A percentile compares a stretch with the other conserved stretches of the same genome.
These are phyloP conservation scores for Talaromyces liani DNA, from an alignment of 495 filamentous ascomycete genomes.

Conservation along the genomic window DNA sequence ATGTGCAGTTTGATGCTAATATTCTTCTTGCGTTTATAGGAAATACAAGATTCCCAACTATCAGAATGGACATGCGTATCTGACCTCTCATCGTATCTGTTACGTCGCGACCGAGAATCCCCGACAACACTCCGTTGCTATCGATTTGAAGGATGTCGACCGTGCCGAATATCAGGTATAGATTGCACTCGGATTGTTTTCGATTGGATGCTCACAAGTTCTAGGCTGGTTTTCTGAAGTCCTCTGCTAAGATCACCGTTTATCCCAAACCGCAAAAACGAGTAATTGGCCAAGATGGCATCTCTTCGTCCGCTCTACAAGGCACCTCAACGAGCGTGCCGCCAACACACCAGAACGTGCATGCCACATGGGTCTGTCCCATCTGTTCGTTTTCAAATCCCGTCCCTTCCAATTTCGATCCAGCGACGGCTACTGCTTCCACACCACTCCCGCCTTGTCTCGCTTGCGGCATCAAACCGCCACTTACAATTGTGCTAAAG, in stretches of 20 bases:
- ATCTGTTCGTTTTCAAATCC: conserved; percentile 98
- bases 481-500: conserved; percentile 72
- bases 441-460: conserved; percentile 80
- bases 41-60: conserved; percentile 93
- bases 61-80: conserved; percentile 91
- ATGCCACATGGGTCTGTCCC: conserved; percentile 93
- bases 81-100: conserved; percentile 90
- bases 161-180: conserved; percentile 81
- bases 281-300: conserved; percentile 24
- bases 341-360: conserved; percentile 26
- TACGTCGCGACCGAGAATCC: conserved; percentile 90
- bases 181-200: conserved; percentile 11
- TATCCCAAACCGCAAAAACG: conserved; percentile 67
- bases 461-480: conserved; percentile 89
- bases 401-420: conserved; percentile 86
- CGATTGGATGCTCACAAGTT: background rate
- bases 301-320: background rate
- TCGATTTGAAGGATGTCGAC: conserved; percentile 88
- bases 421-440: conserved; percentile 62
- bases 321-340: conserved; percentile 2
- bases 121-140: conserved; percentile 72
- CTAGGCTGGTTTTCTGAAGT: conserved; percentile 89
- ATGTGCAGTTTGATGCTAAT: background rate
- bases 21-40: conserved; percentile 33
- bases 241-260: conserved; percentile 86